Percentiles rank a stretch among this genome's conserved stretches.
phyloP scores from a whole-genome alignment of 345 rosid genomes.

The Bretschneidera sinensis region DNA sequence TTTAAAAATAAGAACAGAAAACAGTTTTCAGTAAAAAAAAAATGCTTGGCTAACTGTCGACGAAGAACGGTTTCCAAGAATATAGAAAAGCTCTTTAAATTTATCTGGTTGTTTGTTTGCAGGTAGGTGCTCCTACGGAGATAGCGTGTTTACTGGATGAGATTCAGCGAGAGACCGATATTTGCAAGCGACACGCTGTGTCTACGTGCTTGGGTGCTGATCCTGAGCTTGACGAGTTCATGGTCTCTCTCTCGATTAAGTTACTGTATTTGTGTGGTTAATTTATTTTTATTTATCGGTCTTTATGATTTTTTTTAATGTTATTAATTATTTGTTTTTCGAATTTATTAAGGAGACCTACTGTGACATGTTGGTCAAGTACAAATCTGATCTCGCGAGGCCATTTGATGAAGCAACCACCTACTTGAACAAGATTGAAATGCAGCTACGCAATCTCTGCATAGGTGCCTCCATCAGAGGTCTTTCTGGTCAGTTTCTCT shows the following conservation, averaged over 20 bases:
- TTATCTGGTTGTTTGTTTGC: not conserved
- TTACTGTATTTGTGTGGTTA: no score
- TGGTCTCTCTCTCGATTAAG: conserved; percentile 72
- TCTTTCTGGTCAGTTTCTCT: conserved; percentile 46
- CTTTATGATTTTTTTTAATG: not conserved
- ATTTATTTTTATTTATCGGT: not conserved
- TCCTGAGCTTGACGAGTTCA: conserved; percentile 97
- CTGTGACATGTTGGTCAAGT: conserved; percentile 66
- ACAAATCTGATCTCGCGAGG: conserved; percentile 83
- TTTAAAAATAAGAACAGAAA: no score
- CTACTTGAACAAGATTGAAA: conserved; percentile 74
- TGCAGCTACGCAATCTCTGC: conserved; percentile 83
- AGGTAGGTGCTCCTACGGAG: conserved; percentile 97
- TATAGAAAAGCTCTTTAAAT: not conserved
- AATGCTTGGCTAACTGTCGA: no score
- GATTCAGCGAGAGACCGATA: conserved; percentile 48
- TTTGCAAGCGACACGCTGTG: conserved; percentile 35
- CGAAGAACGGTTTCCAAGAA: no score
- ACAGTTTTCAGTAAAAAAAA: no score
- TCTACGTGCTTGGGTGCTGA: conserved; percentile 59
- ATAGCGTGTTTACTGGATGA: conserved; percentile 58
- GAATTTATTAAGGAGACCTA: conserved; percentile 51
- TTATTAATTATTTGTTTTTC: not conserved
- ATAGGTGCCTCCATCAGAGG: conserved; percentile 48
- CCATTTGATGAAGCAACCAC: conserved; percentile 83